phyloP scores from a whole-genome alignment of 352 stramenopile species.

The Pythium coloratum region DNA sequence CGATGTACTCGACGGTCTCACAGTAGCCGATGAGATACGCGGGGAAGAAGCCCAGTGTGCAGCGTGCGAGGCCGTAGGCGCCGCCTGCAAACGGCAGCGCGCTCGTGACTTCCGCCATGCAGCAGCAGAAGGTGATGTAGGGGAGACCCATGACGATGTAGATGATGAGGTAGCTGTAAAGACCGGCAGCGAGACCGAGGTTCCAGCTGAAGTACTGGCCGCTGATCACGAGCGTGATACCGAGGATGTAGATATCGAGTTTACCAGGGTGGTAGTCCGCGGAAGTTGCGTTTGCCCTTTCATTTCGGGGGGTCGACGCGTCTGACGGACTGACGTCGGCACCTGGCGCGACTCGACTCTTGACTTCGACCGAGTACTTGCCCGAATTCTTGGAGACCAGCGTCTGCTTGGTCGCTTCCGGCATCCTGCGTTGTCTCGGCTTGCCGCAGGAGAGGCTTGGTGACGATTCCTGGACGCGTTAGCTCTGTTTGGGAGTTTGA shows the following conservation, averaged over 20 bases:
- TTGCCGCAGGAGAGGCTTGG: too few species aligned
- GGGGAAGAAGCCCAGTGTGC: too few species aligned
- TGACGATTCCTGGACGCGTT: too few species aligned
- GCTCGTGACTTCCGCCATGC: background rate
- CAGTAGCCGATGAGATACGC: too few species aligned
- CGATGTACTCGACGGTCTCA: too few species aligned
- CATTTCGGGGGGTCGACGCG: background rate
- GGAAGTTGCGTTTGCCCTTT: background rate
- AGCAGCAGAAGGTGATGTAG: background rate
- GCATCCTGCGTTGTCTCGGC: background rate
- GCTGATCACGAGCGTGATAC: conserved; percentile 28
- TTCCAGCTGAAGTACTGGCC: conserved; percentile 31
- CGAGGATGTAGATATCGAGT: conserved; percentile 25
- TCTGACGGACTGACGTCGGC: background rate
- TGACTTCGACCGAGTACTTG: background rate
- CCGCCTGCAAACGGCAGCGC: background rate
- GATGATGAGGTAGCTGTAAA: conserved; percentile 1
- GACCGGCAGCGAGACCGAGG: conserved; percentile 18
- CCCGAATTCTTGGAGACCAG: background rate
- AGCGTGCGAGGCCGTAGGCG: background rate
- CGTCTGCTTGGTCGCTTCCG: background rate
- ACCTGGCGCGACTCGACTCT: background rate
- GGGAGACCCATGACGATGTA: background rate
- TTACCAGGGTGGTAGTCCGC: background rate
- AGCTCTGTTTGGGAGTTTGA: too few species aligned